Conservation (phyloP, 176 grass and related monocot species). For the Elaeis guineensis region DNA sequence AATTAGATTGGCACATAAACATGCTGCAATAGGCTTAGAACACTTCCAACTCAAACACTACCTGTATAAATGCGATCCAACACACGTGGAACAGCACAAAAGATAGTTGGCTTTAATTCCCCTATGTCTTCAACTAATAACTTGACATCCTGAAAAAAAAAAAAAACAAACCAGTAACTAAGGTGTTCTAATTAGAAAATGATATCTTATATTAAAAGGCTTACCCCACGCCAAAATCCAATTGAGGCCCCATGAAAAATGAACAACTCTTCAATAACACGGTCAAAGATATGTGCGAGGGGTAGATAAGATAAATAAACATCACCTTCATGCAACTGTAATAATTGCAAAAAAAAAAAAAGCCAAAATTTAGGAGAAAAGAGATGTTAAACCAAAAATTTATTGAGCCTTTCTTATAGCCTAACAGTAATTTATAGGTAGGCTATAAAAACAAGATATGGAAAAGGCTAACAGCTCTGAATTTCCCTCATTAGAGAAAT, state of each 20-base stretch:
- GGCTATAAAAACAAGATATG: no score
- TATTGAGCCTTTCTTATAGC: no score
- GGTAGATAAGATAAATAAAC: slow-evolving; percentile 94
- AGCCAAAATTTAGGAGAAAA: slow-evolving; percentile 18
- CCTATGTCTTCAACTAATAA: slow-evolving; percentile 88
- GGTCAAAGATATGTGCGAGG: slow-evolving; percentile 94
- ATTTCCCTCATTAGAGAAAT: no score
- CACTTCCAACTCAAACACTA: slow-evolving; percentile 10
- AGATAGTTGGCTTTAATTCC: slow-evolving; percentile 74
- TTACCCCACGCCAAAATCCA: slow-evolving; percentile 99
- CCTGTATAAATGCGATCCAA: slow-evolving; percentile 96
- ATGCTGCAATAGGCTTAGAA: no score
- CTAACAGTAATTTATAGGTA: no score
- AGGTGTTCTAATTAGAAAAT: slow-evolving; percentile 10
- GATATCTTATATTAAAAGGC: slow-evolving; percentile 14
- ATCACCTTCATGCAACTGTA: slow-evolving; percentile 61
- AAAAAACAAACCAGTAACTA: slow-evolving; percentile 12
- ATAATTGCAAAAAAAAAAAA: background rate
- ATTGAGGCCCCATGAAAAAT: slow-evolving; percentile 88
- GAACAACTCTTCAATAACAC: slow-evolving; percentile 89
- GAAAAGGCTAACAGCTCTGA: no score
- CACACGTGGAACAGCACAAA: slow-evolving; percentile 96
- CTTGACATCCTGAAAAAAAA: slow-evolving; percentile 68
- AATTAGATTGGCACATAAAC: no score
- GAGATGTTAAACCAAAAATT: background rate